Evolutionary conservation across 805 yeast species (phyloP).

Genomic region (Wickerhamiella occidentalis): DNA sequence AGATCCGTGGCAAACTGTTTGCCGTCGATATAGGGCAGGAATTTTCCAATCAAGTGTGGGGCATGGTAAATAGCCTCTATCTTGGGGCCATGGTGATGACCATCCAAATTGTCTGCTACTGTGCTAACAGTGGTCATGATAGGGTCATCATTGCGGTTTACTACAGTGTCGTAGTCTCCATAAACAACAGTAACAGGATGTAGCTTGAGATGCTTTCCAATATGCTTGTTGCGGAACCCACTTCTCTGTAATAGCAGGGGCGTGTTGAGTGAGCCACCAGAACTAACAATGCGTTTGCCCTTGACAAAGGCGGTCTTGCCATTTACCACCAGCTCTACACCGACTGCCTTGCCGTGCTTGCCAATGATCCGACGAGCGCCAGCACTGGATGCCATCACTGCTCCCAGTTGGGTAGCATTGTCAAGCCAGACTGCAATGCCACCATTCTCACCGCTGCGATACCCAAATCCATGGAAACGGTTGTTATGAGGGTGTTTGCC

Average conservation of each 20-base stretch:
- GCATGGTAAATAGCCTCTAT: constrained; percentile 38
- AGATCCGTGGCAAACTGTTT: constrained; percentile 28
- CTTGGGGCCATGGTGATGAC: constrained; percentile 41
- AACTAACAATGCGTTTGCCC: constrained; percentile 35
- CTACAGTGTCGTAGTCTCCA: constrained; percentile 35
- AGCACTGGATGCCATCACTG: constrained; percentile 37
- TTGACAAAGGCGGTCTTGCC: constrained; percentile 24
- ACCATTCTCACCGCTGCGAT: constrained; percentile 42
- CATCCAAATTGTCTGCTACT: constrained; percentile 40
- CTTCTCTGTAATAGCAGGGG: constrained; percentile 38
- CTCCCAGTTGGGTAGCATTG: constrained; percentile 36
- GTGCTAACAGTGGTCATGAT: constrained; percentile 40
- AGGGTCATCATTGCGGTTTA: constrained; percentile 33
- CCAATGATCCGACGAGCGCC: constrained; percentile 32
- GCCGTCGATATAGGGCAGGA: constrained; percentile 35
- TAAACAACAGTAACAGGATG: constrained; percentile 36
- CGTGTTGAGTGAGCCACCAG: constrained; percentile 40
- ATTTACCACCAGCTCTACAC: constrained; percentile 32
- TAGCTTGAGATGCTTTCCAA: constrained; percentile 40
- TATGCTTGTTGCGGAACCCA: constrained; percentile 38
- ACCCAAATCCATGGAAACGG: constrained; percentile 40
- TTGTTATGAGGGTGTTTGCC: constrained; percentile 34
- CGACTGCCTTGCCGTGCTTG: constrained; percentile 35
- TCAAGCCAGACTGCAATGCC: constrained; percentile 39
- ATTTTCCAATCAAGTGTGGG: constrained; percentile 33